Evolutionary conservation across 106 monocot species (phyloP), one percentile per base, ranked within the genome.

Genomic region (Dendrobium nobile): DNA sequence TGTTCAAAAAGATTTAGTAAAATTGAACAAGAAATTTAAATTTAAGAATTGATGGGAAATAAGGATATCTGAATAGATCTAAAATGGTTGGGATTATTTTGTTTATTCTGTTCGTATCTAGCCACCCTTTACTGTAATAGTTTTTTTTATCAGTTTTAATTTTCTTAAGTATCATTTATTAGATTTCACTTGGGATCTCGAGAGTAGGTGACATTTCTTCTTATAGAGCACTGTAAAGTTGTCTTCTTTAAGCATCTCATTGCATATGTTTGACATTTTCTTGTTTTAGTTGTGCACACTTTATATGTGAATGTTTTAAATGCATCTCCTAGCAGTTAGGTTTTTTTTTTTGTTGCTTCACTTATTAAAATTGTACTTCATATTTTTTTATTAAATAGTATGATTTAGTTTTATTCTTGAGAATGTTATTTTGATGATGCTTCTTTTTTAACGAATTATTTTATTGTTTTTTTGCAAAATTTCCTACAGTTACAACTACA

Each of bases 401-500:
- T 43, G 20, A 19, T 41, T 74, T 42, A n/a, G 18, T 74, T 74
- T 74, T 4, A 42, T 41, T 74, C 74, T 74, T 74, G 74, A 74
- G 74, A 17, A 20, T 41, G 13, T 22, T 37, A 70, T 70, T 70
- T 33, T 70, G 9, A 61, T 70, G 2, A 70, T 33, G 70, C 31
- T 31, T 31, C 64, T 19, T 70, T 22, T 70, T 28, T 70, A 6
- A 70, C 48, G 7, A 27, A 76, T 47, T 47, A 76, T 27, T 76
- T 48, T 3, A 48, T 18, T 11, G 41, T 9, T 47, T 47, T 47
- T 26, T 48, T 47, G 47, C 20, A 76, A 76, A 5, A 28, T 42
- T 74, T 74, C 26, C 9, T 47, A 19, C 82, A 95, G 95, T 88
- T 89, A 67, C 95, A 95, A 89, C 92, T 95, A 54, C 95, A 95